phyloP scores from a whole-genome alignment of 192 early-diverging fungal genomes.

The Rhizoclosmatium sp. region DNA sequence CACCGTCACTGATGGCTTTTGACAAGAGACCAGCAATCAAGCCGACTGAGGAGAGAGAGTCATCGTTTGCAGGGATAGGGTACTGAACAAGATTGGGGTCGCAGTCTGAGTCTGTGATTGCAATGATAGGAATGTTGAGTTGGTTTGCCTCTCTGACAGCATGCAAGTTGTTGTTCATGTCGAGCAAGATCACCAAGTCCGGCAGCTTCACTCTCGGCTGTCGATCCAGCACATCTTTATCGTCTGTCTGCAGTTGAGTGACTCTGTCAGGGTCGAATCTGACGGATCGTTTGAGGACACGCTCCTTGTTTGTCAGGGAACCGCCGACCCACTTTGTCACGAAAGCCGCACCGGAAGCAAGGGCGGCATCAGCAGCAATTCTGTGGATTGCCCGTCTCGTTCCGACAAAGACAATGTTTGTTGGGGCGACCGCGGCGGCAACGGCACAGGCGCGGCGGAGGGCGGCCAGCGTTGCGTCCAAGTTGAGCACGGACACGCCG shows the following conservation, averaged over 20 bases:
- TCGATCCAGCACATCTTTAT: slow-evolving; percentile 51
- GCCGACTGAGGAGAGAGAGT: slow-evolving; percentile 78
- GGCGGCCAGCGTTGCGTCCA: slow-evolving; percentile 87
- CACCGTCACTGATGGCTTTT: slow-evolving; percentile 71
- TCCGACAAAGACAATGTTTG: slow-evolving; percentile 84
- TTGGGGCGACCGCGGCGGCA: slow-evolving; percentile 64
- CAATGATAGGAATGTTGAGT: slow-evolving; percentile 86
- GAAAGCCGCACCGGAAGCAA: slow-evolving; percentile 77
- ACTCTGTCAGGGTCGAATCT: slow-evolving; percentile 57
- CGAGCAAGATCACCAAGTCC: slow-evolving; percentile 83
- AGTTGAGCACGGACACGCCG: slow-evolving; percentile 92
- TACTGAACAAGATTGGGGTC: slow-evolving; percentile 86
- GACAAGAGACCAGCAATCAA: slow-evolving; percentile 84
- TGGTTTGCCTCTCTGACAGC: slow-evolving; percentile 82
- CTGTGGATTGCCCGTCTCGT: slow-evolving; percentile 73
- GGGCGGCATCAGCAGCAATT: slow-evolving; percentile 80
- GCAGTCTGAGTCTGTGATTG: slow-evolving; percentile 90
- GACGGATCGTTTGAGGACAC: slow-evolving; percentile 67
- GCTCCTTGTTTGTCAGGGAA: slow-evolving; percentile 82
- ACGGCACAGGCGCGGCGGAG: slow-evolving; percentile 84
- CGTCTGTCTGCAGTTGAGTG: slow-evolving; percentile 42
- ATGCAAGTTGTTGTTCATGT: slow-evolving; percentile 80
- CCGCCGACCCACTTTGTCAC: slow-evolving; percentile 87
- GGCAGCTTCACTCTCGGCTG: slow-evolving; percentile 67
- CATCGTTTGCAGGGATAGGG: slow-evolving; percentile 95